Conservation (phyloP, 2,329 filamentous ascomycete genomes). For the Sphaerostilbella broomeana region DNA sequence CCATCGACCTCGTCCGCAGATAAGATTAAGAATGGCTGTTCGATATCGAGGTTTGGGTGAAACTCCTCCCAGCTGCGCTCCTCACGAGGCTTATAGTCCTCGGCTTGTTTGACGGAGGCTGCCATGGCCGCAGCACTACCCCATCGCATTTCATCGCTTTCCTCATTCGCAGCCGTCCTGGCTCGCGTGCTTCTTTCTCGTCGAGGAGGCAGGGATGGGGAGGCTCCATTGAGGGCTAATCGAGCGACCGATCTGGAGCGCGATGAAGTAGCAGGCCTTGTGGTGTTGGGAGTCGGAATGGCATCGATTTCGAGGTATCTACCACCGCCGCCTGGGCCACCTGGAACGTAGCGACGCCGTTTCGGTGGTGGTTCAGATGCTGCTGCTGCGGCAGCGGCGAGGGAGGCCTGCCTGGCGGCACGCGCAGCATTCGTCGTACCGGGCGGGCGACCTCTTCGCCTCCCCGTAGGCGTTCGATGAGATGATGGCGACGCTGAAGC, state of each 20-base stretch:
- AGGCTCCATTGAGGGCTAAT: conserved; percentile 33
- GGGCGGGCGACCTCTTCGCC: conserved; percentile 42
- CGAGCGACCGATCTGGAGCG: conserved; percentile 45
- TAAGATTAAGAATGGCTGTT: conserved; percentile 70
- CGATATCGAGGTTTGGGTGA: conserved; percentile 89
- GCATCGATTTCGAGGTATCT: conserved; percentile 72
- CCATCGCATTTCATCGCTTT: conserved; percentile 61
- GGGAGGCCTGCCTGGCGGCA: conserved; percentile 31
- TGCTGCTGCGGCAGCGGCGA: conserved; percentile 25
- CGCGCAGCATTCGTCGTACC: conserved; percentile 37
- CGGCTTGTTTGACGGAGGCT: conserved; percentile 79
- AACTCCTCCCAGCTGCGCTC: conserved; percentile 98
- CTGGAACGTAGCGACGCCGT: conserved; percentile 73
- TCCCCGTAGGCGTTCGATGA: conserved; percentile 35
- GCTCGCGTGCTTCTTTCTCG: conserved; percentile 52
- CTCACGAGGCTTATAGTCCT: conserved; percentile 95
- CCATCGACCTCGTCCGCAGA: conserved; percentile 82
- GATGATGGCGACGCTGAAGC: conserved; percentile 33
- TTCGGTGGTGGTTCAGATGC: conserved; percentile 59
- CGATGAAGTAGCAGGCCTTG: conserved; percentile 38
- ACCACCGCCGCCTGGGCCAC: conserved; percentile 78
- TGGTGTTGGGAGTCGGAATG: conserved; percentile 47
- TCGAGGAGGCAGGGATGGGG: conserved; percentile 42
- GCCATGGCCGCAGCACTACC: conserved; percentile 85
- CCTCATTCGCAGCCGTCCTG: conserved; percentile 44